A percentile compares a stretch with the other conserved stretches of the same genome.
Conservation (phyloP, 2,329 filamentous ascomycete genomes). For the Alternaria brassicae region DNA sequence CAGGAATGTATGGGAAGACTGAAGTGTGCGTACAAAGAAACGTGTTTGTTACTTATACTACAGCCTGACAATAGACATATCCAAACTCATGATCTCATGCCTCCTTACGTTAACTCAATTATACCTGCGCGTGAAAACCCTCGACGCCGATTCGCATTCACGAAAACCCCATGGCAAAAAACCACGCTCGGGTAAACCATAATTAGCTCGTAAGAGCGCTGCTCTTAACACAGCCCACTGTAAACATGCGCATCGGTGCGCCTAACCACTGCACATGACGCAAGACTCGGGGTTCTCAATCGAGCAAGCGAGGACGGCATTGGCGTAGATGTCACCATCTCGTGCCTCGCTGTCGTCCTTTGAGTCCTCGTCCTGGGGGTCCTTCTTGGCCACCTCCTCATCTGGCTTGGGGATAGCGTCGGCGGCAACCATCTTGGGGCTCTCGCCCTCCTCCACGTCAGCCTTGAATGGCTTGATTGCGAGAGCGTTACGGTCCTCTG, state of each 20-base stretch:
- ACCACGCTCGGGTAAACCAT: not conserved
- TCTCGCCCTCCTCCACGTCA: constrained; percentile 77
- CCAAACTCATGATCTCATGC: constrained; percentile 34
- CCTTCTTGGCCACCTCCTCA: constrained; percentile 67
- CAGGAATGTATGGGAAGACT: not conserved
- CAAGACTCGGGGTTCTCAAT: constrained; percentile 97
- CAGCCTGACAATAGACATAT: constrained; percentile 16
- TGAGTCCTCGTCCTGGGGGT: constrained; percentile 75
- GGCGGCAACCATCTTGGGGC: constrained; percentile 77
- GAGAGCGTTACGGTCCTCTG: constrained; percentile 59
- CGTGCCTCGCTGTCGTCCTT: constrained; percentile 74
- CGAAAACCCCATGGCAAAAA: constrained; percentile 8
- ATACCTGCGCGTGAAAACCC: constrained; percentile 16
- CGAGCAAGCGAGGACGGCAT: constrained; percentile 90
- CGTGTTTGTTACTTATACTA: constrained; percentile 19
- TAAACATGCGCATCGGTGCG: not conserved
- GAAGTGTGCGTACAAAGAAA: not conserved
- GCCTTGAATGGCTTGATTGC: constrained; percentile 76
- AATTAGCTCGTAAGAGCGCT: constrained; percentile 13
- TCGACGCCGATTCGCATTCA: constrained; percentile 20
- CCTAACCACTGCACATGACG: constrained; percentile 94
- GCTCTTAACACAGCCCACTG: not conserved
- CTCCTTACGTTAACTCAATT: constrained; percentile 20
- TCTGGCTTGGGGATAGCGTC: constrained; percentile 69
- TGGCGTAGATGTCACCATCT: constrained; percentile 93